Evolutionary conservation across 805 yeast species (phyloP), one percentile per base, ranked within the genome.

Genomic region (Helenozyma rhizophorensis): DNA sequence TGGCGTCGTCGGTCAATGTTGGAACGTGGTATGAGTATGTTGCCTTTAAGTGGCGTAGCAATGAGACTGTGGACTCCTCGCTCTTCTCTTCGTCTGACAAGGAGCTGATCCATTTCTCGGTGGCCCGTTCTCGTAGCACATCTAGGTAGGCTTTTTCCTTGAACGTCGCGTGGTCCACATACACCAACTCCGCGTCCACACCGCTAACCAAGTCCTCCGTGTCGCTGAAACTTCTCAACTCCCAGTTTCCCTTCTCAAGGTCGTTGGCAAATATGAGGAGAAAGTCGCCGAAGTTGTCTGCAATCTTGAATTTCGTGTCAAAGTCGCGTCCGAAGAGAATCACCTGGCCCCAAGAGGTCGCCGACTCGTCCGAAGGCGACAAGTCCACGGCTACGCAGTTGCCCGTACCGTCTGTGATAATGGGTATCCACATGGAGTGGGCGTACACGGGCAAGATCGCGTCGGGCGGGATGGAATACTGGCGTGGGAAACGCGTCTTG

Each of bases 291-390:
- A 95, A 90, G 35, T 82, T 83, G 31, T 78, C 76, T 13, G 97
- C 94, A 34, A 93, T 68, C 23, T 84, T 89, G 58, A 75, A 87
- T 56, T 90, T 90, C 23, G 83, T 77, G 62, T 90, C 97, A 53
- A 80, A 90, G 45, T 90, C 97, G 53, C 97, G 79, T 24, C 98
- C 98, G 58, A 85, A 90, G 34, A 89, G 53, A 42, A 90, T 90
- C 13, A 93, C 82, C 62, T 90, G 98, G 23, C 97, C 98, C 74
- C 83, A 78, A 37, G 67, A 70, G 2, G 65, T 67, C 1, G 30
- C 22, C 12, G 38, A 28, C 8, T 37, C 25, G 27, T 27, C 24
- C 3, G 27, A 6, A 2, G 35, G 37, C 8, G 67, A 56, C 39
- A 90, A 70, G 61, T 90, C 98, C 11, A 93, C 67, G 32, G 88